Evolutionary conservation across 2,329 filamentous ascomycete genomes (phyloP).

Genomic region (Alternaria gaisen): DNA sequence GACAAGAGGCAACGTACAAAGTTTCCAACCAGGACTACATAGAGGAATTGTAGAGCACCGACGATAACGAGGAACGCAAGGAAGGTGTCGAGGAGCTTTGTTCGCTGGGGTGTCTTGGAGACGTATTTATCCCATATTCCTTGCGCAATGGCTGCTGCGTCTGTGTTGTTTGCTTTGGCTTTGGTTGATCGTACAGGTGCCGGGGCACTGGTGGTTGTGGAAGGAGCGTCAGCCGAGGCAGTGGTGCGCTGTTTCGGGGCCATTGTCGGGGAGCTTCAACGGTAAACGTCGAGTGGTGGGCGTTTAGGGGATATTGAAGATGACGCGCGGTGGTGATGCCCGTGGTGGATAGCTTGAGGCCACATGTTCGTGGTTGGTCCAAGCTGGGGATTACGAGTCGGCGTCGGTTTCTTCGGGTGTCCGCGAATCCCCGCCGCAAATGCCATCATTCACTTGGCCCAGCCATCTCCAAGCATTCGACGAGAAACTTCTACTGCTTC

Average conservation of each 20-base stretch:
- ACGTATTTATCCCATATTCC: conserved; percentile 82
- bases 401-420: conserved; percentile 22
- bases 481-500: neutral
- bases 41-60: conserved; percentile 90
- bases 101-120: conserved; percentile 83
- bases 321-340: conserved; percentile 10
- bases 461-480: neutral
- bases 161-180: conserved; percentile 44
- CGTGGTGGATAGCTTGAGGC: conserved; percentile 35
- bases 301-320: neutral
- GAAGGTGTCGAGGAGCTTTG: conserved; percentile 90
- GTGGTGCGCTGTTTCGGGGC: conserved; percentile 45
- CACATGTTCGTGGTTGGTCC: conserved; percentile 31
- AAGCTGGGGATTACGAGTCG: conserved; percentile 17
- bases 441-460: conserved; percentile 12
- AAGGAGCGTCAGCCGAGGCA: conserved; percentile 14
- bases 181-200: conserved; percentile 31
- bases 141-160: conserved; percentile 66
- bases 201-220: conserved; percentile 28
- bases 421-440: conserved; percentile 35
- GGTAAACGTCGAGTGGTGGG: conserved; percentile 2
- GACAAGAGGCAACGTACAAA: conserved; percentile 72
- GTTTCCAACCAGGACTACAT: conserved; percentile 91
- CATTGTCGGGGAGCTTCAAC: conserved; percentile 30
- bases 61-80: conserved; percentile 86